Evolutionary conservation across 2,329 filamentous ascomycete genomes (phyloP).

Genomic region (Colletotrichum orbiculare): DNA sequence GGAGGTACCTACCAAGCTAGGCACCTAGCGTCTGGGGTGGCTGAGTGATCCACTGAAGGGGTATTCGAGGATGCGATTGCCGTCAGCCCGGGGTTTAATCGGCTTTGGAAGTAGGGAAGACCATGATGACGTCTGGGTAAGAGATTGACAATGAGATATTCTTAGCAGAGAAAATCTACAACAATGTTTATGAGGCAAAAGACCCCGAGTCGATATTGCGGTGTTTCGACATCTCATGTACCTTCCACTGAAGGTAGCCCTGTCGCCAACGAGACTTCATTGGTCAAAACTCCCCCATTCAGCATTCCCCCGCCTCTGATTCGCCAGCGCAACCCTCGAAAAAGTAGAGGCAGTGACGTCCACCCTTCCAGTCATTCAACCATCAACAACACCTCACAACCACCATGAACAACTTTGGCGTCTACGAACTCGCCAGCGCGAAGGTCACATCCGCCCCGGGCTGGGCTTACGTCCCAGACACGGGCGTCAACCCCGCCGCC

Average conservation of each 20-base stretch:
- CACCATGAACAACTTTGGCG: slow-evolving; percentile 75
- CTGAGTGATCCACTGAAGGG: slow-evolving; percentile 28
- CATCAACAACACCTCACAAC: slow-evolving; percentile 4
- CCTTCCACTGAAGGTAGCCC: neutral
- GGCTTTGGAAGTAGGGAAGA: neutral
- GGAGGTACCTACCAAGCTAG: too few species aligned
- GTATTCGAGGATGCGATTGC: slow-evolving; percentile 14
- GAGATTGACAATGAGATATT: neutral
- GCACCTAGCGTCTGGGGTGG: slow-evolving; percentile 18
- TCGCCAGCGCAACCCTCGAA: slow-evolving; percentile 7
- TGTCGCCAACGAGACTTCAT: neutral
- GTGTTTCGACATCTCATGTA: neutral
- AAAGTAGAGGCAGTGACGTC: slow-evolving; percentile 15
- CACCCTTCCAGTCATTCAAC: neutral
- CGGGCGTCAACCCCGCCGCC: slow-evolving; percentile 67
- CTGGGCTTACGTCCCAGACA: slow-evolving; percentile 92
- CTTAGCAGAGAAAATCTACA: neutral
- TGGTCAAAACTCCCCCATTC: slow-evolving; percentile 24
- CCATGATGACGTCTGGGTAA: neutral
- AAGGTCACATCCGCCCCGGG: slow-evolving; percentile 80
- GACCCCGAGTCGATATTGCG: neutral
- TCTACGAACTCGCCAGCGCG: slow-evolving; percentile 82
- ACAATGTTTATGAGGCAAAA: neutral
- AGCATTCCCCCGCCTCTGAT: slow-evolving; percentile 17
- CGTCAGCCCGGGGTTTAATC: slow-evolving; percentile 1